Conservation (phyloP, 306 rosid species). For the Cotoneaster glaucophyllus region DNA sequence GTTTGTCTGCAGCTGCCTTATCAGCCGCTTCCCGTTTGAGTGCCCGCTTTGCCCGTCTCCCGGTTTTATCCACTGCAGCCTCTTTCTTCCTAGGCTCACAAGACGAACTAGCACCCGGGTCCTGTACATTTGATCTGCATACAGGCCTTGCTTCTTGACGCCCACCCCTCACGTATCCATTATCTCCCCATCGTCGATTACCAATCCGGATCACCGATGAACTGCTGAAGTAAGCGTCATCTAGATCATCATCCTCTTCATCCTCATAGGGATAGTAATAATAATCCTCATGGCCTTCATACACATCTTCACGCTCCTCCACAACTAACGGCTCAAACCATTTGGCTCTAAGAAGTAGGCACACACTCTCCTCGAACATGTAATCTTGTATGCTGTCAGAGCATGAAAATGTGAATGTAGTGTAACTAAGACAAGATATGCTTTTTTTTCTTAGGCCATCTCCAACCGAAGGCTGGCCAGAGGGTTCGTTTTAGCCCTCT, state of each 20-base stretch:
- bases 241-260: conserved; percentile 48
- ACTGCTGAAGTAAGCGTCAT: conserved; percentile 48
- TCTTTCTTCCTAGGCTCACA: conserved; percentile 48
- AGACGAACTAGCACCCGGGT: conserved; percentile 58
- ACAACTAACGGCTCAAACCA: conserved; percentile 67
- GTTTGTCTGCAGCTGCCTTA: conserved; percentile 78
- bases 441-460: neutral
- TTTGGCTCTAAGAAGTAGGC: conserved; percentile 76
- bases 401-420: neutral
- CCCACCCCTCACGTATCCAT: conserved; percentile 68
- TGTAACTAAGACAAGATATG: neutral
- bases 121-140: conserved; percentile 28
- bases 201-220: conserved; percentile 67
- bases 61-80: conserved; percentile 29
- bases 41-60: conserved; percentile 83
- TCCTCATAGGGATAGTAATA: conserved; percentile 44
- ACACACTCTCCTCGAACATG: conserved; percentile 92
- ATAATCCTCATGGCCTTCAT: conserved; percentile 38
- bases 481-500: too few species aligned
- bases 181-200: conserved; percentile 88
- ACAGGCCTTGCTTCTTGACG: conserved; percentile 73
- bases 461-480: too few species aligned
- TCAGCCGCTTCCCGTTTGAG: conserved; percentile 82
- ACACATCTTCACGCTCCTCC: conserved; percentile 34
- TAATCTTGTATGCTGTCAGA: conserved; percentile 58